Base-by-base conservation (phyloP, 345 rosid species). In the Citrus australasica region DNA sequence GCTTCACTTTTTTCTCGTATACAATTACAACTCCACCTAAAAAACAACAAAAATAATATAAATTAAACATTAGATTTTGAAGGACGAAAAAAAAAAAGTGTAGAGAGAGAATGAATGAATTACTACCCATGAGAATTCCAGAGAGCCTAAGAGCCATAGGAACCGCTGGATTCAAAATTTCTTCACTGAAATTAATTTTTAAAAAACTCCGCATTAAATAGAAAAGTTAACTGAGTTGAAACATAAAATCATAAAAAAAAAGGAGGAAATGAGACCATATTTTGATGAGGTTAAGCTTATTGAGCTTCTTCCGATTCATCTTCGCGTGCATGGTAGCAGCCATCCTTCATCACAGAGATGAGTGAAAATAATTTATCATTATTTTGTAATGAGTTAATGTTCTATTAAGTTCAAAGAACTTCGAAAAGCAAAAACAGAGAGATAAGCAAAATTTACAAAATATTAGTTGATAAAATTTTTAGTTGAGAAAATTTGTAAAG, bases 11-110 rank as follows among this genome's bases (percentile, higher is more conserved):
- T 80, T 90, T 84, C 84, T 96, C 94, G 24, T 91, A 96, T n/a
- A 96, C 95, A 76, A 94, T 94, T 53, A 92, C 98, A 46, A 96
- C 97, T 55, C 98, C 98, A 76, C 98, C 99, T 92, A 82, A n/a
- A 66, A 24, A 48, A 30, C 16, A 32, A 9, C 48, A 67, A 77
- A 10, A 28, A 30, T 48, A 24, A 51, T 71, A 22, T 71, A 22
- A 3, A 53, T 19, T 70, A 38, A 40, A 61, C 0, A 64, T 38
- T 21, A 7, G 5, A 71, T n/a, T 10, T 69, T 21, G 10, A 33
- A 0, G 53, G 28, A 51, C 13, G 0, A 42, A 21, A 70, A 11
- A 78, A 0, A 33, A 1, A 42, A 33, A 11, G n/a, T 38, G 60
- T 4, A 38, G 46, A 8, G 60, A 48, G 38, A 16, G 13, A 63